These are phyloP conservation scores for Glycine latifolia DNA, from an alignment of 306 rosid genomes.

Conservation along the genomic window DNA sequence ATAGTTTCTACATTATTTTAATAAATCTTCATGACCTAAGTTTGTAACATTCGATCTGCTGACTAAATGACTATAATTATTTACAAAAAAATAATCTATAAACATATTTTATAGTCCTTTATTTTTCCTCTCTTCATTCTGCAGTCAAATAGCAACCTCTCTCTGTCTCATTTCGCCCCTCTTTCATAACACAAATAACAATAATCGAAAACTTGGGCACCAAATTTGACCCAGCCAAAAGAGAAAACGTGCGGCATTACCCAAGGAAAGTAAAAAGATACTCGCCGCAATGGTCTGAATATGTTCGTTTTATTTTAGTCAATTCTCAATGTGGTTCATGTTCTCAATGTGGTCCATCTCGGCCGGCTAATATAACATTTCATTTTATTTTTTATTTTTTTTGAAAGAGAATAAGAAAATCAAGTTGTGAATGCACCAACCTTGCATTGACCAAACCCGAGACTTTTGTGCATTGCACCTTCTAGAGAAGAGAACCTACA, in stretches of 20 bases:
- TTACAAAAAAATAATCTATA: background rate
- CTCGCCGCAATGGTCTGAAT: constrained; percentile 16
- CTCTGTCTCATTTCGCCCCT: background rate
- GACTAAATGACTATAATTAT: background rate
- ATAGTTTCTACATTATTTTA: too few relatives aligned
- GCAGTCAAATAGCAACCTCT: background rate
- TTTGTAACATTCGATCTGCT: background rate
- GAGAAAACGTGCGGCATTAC: background rate
- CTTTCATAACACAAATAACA: background rate
- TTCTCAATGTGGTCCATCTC: background rate
- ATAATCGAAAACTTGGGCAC: background rate
- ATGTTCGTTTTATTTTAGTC: background rate
- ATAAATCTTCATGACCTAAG: background rate
- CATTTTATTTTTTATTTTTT: too few relatives aligned
- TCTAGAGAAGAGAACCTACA: constrained; percentile 57
- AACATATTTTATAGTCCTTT: too few relatives aligned
- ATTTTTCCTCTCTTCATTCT: too few relatives aligned
- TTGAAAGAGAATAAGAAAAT: background rate
- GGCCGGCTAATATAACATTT: constrained; percentile 6
- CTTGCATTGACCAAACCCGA: background rate
- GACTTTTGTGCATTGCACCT: constrained; percentile 1
- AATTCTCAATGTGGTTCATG: too few relatives aligned
- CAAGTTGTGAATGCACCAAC: constrained; percentile 25
- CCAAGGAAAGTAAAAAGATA: background rate
- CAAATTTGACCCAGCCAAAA: constrained; percentile 34